phyloP scores from a whole-genome alignment of 306 rosid genomes.

The Ormosia emarginata region DNA sequence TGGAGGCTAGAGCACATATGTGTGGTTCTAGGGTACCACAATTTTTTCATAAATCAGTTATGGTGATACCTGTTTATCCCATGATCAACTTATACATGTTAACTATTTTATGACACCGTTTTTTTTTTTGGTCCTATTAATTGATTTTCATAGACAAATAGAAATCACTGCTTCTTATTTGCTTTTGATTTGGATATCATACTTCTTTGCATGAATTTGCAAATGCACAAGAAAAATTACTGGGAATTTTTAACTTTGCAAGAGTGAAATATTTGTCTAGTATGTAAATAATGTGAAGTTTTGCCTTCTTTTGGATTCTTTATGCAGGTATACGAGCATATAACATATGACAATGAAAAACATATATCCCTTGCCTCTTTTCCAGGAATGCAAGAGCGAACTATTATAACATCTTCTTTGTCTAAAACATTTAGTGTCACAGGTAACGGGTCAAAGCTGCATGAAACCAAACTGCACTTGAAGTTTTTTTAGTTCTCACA shows the following conservation, averaged over 20 bases:
- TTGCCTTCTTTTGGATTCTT: conserved; percentile 8
- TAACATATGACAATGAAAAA: conserved; percentile 52
- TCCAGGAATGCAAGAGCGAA: conserved; percentile 77
- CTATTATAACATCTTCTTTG: conserved; percentile 79
- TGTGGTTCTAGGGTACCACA: not conserved
- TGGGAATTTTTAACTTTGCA: not conserved
- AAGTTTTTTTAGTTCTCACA: not conserved
- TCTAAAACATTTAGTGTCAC: conserved; percentile 81
- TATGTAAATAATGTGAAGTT: not conserved
- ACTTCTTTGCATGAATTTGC: not conserved
- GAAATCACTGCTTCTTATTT: not conserved
- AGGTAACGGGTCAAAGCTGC: conserved; percentile 57
- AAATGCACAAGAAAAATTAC: not conserved
- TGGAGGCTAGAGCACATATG: not conserved
- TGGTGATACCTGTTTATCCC: not conserved
- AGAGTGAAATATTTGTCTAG: not conserved
- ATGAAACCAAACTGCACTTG: not conserved
- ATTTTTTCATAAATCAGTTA: not conserved
- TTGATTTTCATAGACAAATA: not conserved
- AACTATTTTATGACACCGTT: not conserved
- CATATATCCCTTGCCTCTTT: conserved; percentile 79
- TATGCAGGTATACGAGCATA: conserved; percentile 70
- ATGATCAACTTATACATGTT: not conserved
- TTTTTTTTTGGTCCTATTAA: not conserved
- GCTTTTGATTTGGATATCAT: not conserved